These are phyloP conservation scores for Pseudogymnoascus sp. DNA, from an alignment of 2,329 filamentous ascomycete species.

Conservation along the genomic window DNA sequence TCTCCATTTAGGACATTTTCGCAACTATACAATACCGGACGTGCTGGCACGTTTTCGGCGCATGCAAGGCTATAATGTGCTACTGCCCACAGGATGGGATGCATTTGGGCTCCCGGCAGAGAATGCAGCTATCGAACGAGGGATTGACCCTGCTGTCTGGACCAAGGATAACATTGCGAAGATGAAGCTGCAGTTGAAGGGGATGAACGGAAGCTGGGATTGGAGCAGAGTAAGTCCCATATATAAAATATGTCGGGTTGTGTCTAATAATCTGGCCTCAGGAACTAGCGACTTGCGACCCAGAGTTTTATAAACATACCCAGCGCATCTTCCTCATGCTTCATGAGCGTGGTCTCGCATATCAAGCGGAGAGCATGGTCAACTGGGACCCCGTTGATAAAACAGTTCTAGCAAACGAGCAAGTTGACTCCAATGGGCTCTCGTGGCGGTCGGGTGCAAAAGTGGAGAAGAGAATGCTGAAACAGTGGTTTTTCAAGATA, in stretches of 20 bases:
- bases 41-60: conserved; percentile 68
- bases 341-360: conserved; percentile 65
- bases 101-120: conserved; percentile 85
- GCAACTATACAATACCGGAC: conserved; percentile 87
- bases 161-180: conserved; percentile 70
- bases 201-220: conserved; percentile 76
- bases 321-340: conserved; percentile 78
- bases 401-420: conserved; percentile 86
- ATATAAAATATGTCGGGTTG: conserved; percentile 12
- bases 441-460: conserved; percentile 84
- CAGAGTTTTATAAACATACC: conserved; percentile 81
- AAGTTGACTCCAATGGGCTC: conserved; percentile 76
- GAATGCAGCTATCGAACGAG: conserved; percentile 80
- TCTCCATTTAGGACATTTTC: conserved; percentile 77
- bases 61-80: conserved; percentile 65
- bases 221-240: conserved; percentile 64
- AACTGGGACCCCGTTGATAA: conserved; percentile 88
- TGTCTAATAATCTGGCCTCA: conserved; percentile 30
- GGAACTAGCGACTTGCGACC: conserved; percentile 79
- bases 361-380: conserved; percentile 74
- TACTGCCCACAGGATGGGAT: conserved; percentile 94
- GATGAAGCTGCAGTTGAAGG: conserved; percentile 74
- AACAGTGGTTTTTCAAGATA: conserved; percentile 87
- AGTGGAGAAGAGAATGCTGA: conserved; percentile 69
- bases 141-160: conserved; percentile 70